Evolutionary conservation across 2,329 filamentous ascomycete genomes (phyloP).

Genomic region (Botryotinia narcissicola): DNA sequence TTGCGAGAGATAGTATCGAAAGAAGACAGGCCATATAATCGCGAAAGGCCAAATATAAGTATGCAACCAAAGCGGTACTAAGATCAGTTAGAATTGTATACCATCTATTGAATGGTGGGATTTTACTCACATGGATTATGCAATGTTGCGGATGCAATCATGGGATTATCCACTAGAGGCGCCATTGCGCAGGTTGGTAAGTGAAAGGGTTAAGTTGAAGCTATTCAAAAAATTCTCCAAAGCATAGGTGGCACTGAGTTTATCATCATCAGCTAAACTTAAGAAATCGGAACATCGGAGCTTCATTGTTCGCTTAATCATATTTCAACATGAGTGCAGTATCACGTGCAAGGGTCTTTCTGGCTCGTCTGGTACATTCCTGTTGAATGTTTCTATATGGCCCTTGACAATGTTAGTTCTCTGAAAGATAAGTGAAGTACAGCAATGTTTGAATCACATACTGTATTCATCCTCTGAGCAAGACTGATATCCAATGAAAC

Average conservation of each 20-base stretch:
- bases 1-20: conserved; percentile 79
- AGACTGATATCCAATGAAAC: neutral
- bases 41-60: conserved; percentile 91
- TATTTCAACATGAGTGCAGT: neutral
- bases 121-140: conserved; percentile 63
- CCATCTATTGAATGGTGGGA: neutral
- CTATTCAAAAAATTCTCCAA: conserved; percentile 16
- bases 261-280: conserved; percentile 12
- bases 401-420: neutral
- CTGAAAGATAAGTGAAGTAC: neutral
- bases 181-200: conserved; percentile 50
- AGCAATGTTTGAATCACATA: neutral
- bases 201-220: conserved; percentile 15
- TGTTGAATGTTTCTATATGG: neutral
- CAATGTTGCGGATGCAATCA: conserved; percentile 84
- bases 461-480: neutral
- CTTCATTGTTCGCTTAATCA: conserved; percentile 1
- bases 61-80: conserved; percentile 71
- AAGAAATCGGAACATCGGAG: neutral
- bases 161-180: conserved; percentile 84
- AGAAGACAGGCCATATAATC: conserved; percentile 88
- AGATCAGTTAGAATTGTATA: conserved; percentile 22
- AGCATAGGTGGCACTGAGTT: conserved; percentile 20
- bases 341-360: neutral
- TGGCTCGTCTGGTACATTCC: neutral